phyloP scores from a whole-genome alignment of 2,329 filamentous ascomycete species.

The Emergomyces orientalis region DNA sequence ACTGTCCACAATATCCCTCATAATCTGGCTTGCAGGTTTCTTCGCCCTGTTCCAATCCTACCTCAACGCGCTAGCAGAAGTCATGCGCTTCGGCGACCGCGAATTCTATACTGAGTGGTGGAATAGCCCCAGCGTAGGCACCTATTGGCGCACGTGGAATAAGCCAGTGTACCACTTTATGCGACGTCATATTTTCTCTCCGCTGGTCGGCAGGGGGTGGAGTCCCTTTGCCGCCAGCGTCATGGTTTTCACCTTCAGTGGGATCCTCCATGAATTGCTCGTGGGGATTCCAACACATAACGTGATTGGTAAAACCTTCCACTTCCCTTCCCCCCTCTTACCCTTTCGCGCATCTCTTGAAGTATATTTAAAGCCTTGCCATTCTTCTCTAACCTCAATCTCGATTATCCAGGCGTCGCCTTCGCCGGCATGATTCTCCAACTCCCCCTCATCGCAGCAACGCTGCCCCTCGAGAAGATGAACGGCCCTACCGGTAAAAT shows the following conservation, averaged over 20 bases:
- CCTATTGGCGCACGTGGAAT: conserved; percentile 96
- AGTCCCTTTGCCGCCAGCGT: conserved; percentile 60
- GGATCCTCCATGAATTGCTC: conserved; percentile 79
- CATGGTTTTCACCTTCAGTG: conserved; percentile 80
- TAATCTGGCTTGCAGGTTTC: conserved; percentile 97
- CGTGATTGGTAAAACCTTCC: conserved; percentile 59
- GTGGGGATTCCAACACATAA: conserved; percentile 94
- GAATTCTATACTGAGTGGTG: conserved; percentile 98
- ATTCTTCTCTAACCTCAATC: no score
- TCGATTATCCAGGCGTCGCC: conserved; percentile 68
- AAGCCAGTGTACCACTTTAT: conserved; percentile 96
- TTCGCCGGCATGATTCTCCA: conserved; percentile 93
- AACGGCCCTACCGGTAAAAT: conserved; percentile 65
- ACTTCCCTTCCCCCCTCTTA: background rate
- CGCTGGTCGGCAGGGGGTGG: conserved; percentile 76
- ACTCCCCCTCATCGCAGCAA: conserved; percentile 75
- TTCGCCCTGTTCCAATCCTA: conserved; percentile 92
- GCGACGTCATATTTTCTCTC: conserved; percentile 85
- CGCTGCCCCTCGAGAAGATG: conserved; percentile 69
- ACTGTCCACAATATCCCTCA: conserved; percentile 84
- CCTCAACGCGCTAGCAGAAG: conserved; percentile 81
- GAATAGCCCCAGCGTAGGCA: conserved; percentile 78
- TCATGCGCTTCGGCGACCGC: conserved; percentile 82
- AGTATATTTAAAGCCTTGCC: no score
- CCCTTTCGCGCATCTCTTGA: no score